Evolutionary conservation across 169 alveolate genomes (phyloP).

Genomic region (Theileria luwenshuni): DNA sequence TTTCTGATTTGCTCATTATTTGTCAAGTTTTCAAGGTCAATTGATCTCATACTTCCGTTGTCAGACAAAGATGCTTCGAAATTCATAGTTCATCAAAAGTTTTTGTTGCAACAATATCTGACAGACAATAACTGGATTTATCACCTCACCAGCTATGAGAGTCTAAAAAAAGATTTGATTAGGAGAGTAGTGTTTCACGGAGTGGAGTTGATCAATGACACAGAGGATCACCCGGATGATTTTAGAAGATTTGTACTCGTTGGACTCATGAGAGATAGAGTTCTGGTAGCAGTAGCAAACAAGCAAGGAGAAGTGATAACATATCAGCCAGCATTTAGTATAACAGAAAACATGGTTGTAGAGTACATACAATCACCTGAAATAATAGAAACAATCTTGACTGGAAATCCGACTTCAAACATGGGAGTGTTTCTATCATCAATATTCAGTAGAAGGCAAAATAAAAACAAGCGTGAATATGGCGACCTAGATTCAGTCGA

Average conservation of each 20-base stretch:
- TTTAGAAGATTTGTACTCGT: not conserved
- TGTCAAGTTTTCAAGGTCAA: not conserved
- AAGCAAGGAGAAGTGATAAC: too few relatives aligned
- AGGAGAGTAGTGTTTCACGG: not conserved
- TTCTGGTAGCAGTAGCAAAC: too few relatives aligned
- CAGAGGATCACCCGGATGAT: not conserved
- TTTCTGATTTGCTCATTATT: not conserved
- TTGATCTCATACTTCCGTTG: not conserved
- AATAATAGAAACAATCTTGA: too few relatives aligned
- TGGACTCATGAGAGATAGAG: too few relatives aligned
- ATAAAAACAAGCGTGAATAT: not conserved
- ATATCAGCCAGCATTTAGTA: too few relatives aligned
- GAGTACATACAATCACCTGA: too few relatives aligned
- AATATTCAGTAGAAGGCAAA: too few relatives aligned
- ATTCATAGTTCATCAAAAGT: not conserved
- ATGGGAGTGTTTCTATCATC: too few relatives aligned
- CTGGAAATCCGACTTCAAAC: too few relatives aligned
- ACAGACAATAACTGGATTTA: not conserved
- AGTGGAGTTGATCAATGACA: not conserved
- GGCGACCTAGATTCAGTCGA: slow-evolving; percentile 1
- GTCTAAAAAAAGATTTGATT: not conserved
- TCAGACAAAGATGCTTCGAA: not conserved
- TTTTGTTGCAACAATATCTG: not conserved
- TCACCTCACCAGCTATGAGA: not conserved
- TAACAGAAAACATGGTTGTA: too few relatives aligned